Evolutionary conservation across 2,329 filamentous ascomycete genomes (phyloP).

Genomic region (Paracoccidioides brasiliensis): DNA sequence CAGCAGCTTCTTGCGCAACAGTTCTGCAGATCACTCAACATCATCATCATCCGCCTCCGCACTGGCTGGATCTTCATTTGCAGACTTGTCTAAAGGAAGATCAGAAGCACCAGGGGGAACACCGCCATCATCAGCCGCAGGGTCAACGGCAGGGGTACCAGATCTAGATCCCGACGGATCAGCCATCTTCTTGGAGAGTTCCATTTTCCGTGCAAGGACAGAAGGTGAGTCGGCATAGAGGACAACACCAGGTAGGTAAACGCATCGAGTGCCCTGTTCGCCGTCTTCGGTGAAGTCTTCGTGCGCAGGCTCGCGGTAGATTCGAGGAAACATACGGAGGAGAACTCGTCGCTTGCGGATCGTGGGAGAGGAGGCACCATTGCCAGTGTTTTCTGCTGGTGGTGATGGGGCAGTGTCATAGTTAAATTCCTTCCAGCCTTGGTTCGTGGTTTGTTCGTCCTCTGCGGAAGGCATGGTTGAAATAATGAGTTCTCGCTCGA

Average conservation of each 20-base stretch:
- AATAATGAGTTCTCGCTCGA: constrained; percentile 43
- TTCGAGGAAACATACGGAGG: constrained; percentile 40
- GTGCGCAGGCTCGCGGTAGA: constrained; percentile 40
- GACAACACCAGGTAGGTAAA: constrained; percentile 38
- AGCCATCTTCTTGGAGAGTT: constrained; percentile 23
- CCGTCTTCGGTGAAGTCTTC: constrained; percentile 34
- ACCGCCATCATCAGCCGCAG: background rate
- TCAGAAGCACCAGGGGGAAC: background rate
- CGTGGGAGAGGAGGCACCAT: background rate
- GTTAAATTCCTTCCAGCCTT: constrained; percentile 26
- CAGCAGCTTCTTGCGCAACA: background rate
- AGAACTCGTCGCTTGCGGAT: constrained; percentile 29
- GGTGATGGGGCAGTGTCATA: constrained; percentile 6
- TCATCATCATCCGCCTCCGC: background rate
- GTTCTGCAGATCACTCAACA: background rate
- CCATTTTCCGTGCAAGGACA: constrained; percentile 27
- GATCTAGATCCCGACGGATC: constrained; percentile 4
- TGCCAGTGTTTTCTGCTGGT: background rate
- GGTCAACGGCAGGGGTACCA: background rate
- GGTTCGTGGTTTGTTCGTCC: constrained; percentile 22
- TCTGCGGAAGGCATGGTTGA: constrained; percentile 37
- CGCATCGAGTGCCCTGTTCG: constrained; percentile 31
- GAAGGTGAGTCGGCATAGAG: constrained; percentile 38
- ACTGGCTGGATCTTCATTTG: background rate
- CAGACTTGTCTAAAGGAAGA: background rate